phyloP scores from a whole-genome alignment of 164 flowering plant genomes.

The Amborella trichopoda region DNA sequence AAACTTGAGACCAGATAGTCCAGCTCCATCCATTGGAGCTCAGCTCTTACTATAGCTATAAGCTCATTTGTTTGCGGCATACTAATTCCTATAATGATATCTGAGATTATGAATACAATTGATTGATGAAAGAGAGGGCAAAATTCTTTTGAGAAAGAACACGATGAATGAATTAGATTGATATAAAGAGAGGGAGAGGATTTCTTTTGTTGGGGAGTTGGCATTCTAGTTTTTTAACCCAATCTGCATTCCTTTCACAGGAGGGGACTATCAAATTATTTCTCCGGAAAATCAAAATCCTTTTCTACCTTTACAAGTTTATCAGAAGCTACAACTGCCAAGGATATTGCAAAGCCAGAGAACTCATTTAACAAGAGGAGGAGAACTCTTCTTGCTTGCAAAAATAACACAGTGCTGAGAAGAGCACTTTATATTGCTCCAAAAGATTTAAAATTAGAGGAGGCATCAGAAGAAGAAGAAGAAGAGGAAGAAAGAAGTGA shows the following conservation, averaged over 20 bases:
- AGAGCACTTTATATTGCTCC: constrained; percentile 6
- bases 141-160: too few species aligned
- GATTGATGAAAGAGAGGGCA: too few species aligned
- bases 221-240: neutral
- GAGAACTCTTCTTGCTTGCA: constrained; percentile 22
- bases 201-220: too few species aligned
- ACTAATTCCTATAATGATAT: too few species aligned
- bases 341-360: constrained; percentile 30
- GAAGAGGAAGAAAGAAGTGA: neutral
- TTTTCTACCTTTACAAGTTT: constrained; percentile 33
- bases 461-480: constrained; percentile 5
- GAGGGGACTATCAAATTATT: constrained; percentile 37
- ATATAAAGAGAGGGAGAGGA: too few species aligned
- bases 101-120: too few species aligned
- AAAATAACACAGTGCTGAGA: constrained; percentile 10
- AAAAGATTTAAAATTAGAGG: neutral
- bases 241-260: constrained; percentile 10
- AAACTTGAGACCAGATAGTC: too few species aligned
- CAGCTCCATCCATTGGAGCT: too few species aligned
- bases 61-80: too few species aligned
- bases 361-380: constrained; percentile 45
- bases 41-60: too few species aligned
- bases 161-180: too few species aligned
- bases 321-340: constrained; percentile 14
- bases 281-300: constrained; percentile 37